A percentile compares a stretch with the other conserved stretches of the same genome.
These are phyloP conservation scores for Mycosarcoma mackinlayi DNA, from an alignment of 1,284 basidiomycete genomes.

Conservation along the genomic window DNA sequence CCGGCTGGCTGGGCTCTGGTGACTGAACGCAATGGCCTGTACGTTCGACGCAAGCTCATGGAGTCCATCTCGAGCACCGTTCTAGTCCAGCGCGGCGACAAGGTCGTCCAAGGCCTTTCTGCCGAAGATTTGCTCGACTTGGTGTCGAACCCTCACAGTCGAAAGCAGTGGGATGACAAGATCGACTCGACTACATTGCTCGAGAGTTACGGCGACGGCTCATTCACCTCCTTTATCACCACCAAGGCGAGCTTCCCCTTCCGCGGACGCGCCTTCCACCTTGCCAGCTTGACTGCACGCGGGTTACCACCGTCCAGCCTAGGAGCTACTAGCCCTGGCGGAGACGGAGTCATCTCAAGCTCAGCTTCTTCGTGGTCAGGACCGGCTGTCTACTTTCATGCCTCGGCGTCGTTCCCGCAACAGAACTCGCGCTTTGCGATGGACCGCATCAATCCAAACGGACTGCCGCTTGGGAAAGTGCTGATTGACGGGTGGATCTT, in stretches of 20 bases:
- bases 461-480: constrained; percentile 81
- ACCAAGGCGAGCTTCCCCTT: constrained; percentile 86
- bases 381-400: constrained; percentile 69
- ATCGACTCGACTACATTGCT: constrained; percentile 79
- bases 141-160: constrained; percentile 75
- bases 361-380: constrained; percentile 70
- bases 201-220: constrained; percentile 83
- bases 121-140: constrained; percentile 85
- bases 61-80: constrained; percentile 82
- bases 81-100: constrained; percentile 86
- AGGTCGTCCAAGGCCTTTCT: constrained; percentile 92
- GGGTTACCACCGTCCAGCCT: constrained; percentile 37
- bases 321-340: constrained; percentile 22
- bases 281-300: constrained; percentile 79
- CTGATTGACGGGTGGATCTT: constrained; percentile 95
- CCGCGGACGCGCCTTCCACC: constrained; percentile 85
- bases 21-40: constrained; percentile 79
- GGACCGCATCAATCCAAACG: constrained; percentile 77
- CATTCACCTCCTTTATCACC: constrained; percentile 71
- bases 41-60: constrained; percentile 80
- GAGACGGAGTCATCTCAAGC: constrained; percentile 44
- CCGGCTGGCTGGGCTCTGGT: constrained; percentile 84
- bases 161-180: constrained; percentile 85
- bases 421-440: constrained; percentile 81
- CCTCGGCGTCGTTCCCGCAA: constrained; percentile 72